Percentiles rank a stretch among this genome's conserved stretches.
Conservation (phyloP, 75 land plant species). For the Selaginella tamariscina region DNA sequence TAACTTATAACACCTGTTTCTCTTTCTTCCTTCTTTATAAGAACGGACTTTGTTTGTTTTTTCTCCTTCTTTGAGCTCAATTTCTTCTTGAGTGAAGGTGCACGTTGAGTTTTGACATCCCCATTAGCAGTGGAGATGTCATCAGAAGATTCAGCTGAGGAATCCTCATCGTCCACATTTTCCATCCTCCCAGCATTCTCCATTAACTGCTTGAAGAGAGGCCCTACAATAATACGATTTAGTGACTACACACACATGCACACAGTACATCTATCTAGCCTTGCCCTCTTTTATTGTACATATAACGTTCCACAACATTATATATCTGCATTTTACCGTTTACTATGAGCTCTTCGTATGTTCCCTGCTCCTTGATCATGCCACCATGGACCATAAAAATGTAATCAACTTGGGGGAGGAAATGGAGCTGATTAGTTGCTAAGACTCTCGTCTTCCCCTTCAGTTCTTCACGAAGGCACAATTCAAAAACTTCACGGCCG, state of each 20-base stretch:
- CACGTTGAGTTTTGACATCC: background rate
- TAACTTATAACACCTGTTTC: constrained; percentile 87
- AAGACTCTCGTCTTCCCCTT: constrained; percentile 72
- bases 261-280: too few species aligned
- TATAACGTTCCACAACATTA: too few species aligned
- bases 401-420: constrained; percentile 84
- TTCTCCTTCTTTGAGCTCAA: constrained; percentile 16
- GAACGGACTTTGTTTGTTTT: constrained; percentile 59
- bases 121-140: background rate
- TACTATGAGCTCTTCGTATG: constrained; percentile 63
- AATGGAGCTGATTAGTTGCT: constrained; percentile 95
- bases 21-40: constrained; percentile 84
- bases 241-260: too few species aligned
- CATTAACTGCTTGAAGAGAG: constrained; percentile 80
- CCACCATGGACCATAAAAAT: constrained; percentile 76
- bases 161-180: constrained; percentile 17
- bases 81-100: constrained; percentile 28
- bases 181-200: constrained; percentile 98
- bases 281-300: too few species aligned
- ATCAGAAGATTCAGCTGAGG: background rate
- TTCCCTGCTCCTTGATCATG: constrained; percentile 81
- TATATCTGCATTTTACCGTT: too few species aligned
- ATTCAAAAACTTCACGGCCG: constrained; percentile 32
- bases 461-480: constrained; percentile 68
- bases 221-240: too few species aligned